Conservation (phyloP, 2,329 filamentous ascomycete genomes). For the Epichloe amarillans region DNA sequence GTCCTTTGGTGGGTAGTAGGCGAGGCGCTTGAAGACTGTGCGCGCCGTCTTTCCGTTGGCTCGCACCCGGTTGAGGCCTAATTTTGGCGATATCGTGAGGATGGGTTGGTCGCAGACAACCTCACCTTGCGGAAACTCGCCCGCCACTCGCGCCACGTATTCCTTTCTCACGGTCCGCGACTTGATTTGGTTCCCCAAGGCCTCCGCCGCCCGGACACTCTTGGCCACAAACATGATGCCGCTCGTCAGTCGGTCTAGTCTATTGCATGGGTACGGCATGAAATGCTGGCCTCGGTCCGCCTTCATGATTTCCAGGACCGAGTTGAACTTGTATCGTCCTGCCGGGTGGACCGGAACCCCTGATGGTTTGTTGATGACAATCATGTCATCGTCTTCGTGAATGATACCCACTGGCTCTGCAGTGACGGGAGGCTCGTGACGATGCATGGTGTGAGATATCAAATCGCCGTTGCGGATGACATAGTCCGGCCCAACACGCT, state of each 20-base stretch:
- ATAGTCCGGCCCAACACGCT: slow-evolving; percentile 52
- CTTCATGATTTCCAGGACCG: slow-evolving; percentile 84
- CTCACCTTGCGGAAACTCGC: slow-evolving; percentile 82
- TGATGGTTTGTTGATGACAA: slow-evolving; percentile 94
- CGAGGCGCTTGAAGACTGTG: slow-evolving; percentile 82
- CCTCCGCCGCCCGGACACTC: slow-evolving; percentile 63
- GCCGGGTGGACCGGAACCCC: slow-evolving; percentile 92
- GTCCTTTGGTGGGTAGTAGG: slow-evolving; percentile 62
- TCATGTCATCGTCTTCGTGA: slow-evolving; percentile 83
- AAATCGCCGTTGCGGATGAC: slow-evolving; percentile 78
- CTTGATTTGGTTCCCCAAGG: slow-evolving; percentile 62
- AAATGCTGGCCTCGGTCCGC: slow-evolving; percentile 50
- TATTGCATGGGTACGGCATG: slow-evolving; percentile 62
- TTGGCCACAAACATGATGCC: slow-evolving; percentile 98
- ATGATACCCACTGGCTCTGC: slow-evolving; percentile 67
- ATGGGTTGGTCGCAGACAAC: slow-evolving; percentile 90
- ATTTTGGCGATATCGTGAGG: slow-evolving; percentile 83
- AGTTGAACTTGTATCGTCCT: slow-evolving; percentile 92
- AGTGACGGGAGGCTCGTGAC: slow-evolving; percentile 89
- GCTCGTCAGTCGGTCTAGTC: slow-evolving; percentile 86
- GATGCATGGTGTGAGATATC: slow-evolving; percentile 84
- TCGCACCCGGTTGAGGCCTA: slow-evolving; percentile 86
- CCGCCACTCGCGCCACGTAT: slow-evolving; percentile 83
- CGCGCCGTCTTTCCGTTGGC: slow-evolving; percentile 82
- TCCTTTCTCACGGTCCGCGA: slow-evolving; percentile 82